phyloP scores from a whole-genome alignment of 495 filamentous ascomycete genomes.

The Tetracladium setigerum region DNA sequence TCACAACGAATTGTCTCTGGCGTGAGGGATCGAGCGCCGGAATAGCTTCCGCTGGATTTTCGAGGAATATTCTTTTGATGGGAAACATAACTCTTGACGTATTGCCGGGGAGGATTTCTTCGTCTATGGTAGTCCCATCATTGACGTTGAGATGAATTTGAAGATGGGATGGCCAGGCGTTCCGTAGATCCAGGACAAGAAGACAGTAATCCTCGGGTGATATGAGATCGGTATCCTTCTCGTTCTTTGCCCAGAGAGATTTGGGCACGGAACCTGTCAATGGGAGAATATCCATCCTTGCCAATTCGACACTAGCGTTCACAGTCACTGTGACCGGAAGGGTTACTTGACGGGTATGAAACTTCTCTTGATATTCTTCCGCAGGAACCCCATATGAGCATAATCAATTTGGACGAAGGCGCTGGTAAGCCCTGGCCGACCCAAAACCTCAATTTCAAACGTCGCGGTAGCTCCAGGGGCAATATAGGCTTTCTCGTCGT shows the following conservation, averaged over 20 bases:
- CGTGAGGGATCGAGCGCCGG: constrained; percentile 70
- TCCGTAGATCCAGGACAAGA: constrained; percentile 75
- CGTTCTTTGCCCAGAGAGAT: constrained; percentile 30
- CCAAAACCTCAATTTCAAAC: constrained; percentile 78
- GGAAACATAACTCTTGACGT: constrained; percentile 69
- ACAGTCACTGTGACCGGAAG: constrained; percentile 83
- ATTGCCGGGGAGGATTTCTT: constrained; percentile 69
- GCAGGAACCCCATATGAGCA: constrained; percentile 58
- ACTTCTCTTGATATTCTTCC: constrained; percentile 52
- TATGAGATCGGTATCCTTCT: constrained; percentile 18
- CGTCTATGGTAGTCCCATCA: constrained; percentile 16
- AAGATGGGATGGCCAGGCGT: constrained; percentile 76
- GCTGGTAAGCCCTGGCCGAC: constrained; percentile 77
- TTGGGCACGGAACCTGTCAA: constrained; percentile 46
- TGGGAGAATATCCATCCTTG: constrained; percentile 70
- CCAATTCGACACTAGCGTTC: constrained; percentile 78
- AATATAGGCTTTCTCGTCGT: constrained; percentile 49
- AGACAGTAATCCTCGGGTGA: constrained; percentile 61
- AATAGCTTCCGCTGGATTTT: constrained; percentile 69
- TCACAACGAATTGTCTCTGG: constrained; percentile 84
- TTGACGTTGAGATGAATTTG: constrained; percentile 43
- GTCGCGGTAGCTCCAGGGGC: constrained; percentile 58
- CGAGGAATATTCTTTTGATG: constrained; percentile 66
- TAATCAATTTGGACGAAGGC: constrained; percentile 81
- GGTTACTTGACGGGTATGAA: constrained; percentile 78